A percentile compares a stretch with the other conserved stretches of the same genome.
These are phyloP conservation scores for Aristolochia californica DNA, from an alignment of 164 flowering plant genomes.

Conservation along the genomic window DNA sequence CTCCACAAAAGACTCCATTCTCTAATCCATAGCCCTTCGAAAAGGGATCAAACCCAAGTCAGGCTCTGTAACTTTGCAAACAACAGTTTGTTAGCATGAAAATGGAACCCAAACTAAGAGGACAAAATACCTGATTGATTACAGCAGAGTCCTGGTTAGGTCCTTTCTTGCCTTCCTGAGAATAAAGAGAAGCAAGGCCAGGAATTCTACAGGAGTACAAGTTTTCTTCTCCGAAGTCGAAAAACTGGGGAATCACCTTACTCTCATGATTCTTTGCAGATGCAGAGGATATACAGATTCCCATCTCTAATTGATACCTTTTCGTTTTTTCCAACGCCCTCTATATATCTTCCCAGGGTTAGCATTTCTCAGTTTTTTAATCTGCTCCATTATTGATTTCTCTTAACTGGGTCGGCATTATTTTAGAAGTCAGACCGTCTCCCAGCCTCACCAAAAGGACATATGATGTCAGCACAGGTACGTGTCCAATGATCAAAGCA, in stretches of 20 bases:
- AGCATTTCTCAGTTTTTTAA: neutral
- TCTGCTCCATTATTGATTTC: neutral
- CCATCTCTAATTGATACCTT: slow-evolving; percentile 26
- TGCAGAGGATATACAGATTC: slow-evolving; percentile 52
- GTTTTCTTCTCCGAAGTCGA: slow-evolving; percentile 15
- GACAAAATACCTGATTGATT: slow-evolving; percentile 44
- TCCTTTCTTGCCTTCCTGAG: slow-evolving; percentile 61
- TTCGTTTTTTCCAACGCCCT: slow-evolving; percentile 2
- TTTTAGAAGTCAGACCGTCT: neutral
- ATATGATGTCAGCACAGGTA: neutral
- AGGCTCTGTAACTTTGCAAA: neutral
- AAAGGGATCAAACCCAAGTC: neutral
- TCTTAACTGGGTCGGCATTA: neutral
- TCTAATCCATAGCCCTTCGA: slow-evolving; percentile 54
- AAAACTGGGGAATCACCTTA: slow-evolving; percentile 25
- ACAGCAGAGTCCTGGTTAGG: slow-evolving; percentile 69
- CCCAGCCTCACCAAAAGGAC: slow-evolving; percentile 5
- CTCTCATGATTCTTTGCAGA: slow-evolving; percentile 37
- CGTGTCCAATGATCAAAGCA: no score
- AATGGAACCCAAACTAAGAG: neutral
- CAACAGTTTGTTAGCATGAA: neutral
- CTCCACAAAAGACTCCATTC: slow-evolving; percentile 57
- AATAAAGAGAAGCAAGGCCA: slow-evolving; percentile 34
- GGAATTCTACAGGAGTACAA: slow-evolving; percentile 7
- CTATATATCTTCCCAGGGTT: neutral